Conservation (phyloP, 2,329 filamentous ascomycete genomes). For the Neofusicoccum sp. region DNA sequence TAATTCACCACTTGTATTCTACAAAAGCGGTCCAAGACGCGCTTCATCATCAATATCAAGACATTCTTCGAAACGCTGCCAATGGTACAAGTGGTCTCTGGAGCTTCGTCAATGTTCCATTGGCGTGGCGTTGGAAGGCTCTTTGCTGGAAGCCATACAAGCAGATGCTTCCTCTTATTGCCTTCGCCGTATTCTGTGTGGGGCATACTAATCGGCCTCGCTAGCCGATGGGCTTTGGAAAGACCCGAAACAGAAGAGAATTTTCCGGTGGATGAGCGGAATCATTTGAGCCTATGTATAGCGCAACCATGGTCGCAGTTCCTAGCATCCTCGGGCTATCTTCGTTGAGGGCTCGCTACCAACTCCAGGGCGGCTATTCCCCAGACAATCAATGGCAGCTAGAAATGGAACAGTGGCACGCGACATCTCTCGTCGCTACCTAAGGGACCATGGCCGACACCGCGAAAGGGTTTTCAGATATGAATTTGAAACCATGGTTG, state of each 20-base stretch:
- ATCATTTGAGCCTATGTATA: too few relatives aligned
- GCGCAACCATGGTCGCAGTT: too few relatives aligned
- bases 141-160: not conserved
- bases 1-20: slow-evolving; percentile 26
- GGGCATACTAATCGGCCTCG: too few relatives aligned
- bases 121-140: slow-evolving; percentile 4
- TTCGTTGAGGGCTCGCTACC: slow-evolving; percentile 10
- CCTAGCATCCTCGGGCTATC: not conserved
- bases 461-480: slow-evolving; percentile 6
- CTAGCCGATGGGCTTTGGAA: too few relatives aligned
- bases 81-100: slow-evolving; percentile 1
- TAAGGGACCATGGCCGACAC: slow-evolving; percentile 20
- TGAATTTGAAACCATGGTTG: not conserved
- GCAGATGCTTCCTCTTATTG: not conserved
- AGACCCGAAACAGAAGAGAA: too few relatives aligned
- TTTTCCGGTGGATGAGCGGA: too few relatives aligned
- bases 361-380: slow-evolving; percentile 9
- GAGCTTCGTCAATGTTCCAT: not conserved
- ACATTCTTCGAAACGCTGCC: slow-evolving; percentile 21
- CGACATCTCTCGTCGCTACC: slow-evolving; percentile 21
- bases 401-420: slow-evolving; percentile 24
- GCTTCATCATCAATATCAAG: slow-evolving; percentile 29
- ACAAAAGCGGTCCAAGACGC: slow-evolving; percentile 26
- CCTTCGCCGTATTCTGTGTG: not conserved
- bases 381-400: slow-evolving; percentile 24